phyloP scores from a whole-genome alignment of 2,329 filamentous ascomycete species.

The Calonectria pteridis region DNA sequence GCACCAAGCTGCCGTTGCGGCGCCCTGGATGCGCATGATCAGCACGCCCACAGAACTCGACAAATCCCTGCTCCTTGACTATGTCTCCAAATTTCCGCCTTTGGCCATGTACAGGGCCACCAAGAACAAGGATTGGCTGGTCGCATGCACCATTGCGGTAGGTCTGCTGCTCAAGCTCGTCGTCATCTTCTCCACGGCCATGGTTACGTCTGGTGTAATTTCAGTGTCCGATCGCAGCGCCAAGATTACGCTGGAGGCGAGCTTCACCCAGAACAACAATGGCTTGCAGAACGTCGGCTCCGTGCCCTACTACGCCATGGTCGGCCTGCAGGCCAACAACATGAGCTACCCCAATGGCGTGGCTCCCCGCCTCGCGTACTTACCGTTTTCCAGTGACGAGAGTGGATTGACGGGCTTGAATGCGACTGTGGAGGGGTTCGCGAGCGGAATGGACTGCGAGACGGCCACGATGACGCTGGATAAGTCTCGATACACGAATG shows the following conservation, averaged over 20 bases:
- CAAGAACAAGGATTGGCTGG: constrained; percentile 51
- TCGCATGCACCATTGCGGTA: constrained; percentile 42
- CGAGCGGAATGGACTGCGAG: constrained; percentile 48
- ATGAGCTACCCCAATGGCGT: constrained; percentile 49
- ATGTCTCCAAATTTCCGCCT: constrained; percentile 47
- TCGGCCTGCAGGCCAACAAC: constrained; percentile 46
- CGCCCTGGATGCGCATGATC: constrained; percentile 54
- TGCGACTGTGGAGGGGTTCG: constrained; percentile 52
- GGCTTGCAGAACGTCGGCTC: constrained; percentile 41
- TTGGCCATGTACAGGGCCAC: constrained; percentile 45
- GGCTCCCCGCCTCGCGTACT: constrained; percentile 50
- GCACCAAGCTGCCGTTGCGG: constrained; percentile 52
- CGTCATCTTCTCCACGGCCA: constrained; percentile 52
- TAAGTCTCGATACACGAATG: constrained; percentile 35
- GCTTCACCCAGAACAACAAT: constrained; percentile 45
- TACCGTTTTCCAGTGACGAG: constrained; percentile 46
- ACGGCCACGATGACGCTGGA: constrained; percentile 41
- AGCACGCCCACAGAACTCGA: constrained; percentile 45
- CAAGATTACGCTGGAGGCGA: constrained; percentile 42
- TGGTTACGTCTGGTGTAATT: constrained; percentile 50
- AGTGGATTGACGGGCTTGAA: constrained; percentile 41
- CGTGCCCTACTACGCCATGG: constrained; percentile 50
- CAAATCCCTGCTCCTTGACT: constrained; percentile 53
- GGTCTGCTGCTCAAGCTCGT: constrained; percentile 50
- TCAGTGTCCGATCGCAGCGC: constrained; percentile 40